A percentile compares a stretch with the other conserved stretches of the same genome.
phyloP scores from a whole-genome alignment of 2,329 filamentous ascomycete species.

The Fusarium sulawesiense region DNA sequence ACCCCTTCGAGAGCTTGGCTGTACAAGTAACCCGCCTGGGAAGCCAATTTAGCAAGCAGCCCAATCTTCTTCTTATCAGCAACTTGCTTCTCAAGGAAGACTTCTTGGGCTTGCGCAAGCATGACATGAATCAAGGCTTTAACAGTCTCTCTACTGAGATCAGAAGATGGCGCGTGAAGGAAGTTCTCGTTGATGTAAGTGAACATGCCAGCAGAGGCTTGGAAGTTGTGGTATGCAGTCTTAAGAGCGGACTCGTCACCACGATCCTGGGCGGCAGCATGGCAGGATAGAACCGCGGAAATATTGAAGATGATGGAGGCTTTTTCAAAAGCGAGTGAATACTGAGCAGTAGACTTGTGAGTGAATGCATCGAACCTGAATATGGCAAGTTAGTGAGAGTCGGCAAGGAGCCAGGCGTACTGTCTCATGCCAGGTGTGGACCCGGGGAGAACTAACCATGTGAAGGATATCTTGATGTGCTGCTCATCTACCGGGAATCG shows the following conservation, averaged over 20 bases:
- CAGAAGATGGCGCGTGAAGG: conserved; percentile 94
- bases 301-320: conserved; percentile 99
- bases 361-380: conserved; percentile 98
- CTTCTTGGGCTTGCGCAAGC: conserved; percentile 95
- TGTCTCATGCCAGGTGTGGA: not conserved
- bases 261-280: conserved; percentile 92
- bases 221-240: conserved; percentile 97
- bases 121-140: conserved; percentile 93
- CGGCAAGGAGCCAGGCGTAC: not conserved
- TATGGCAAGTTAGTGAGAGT: conserved; percentile 9
- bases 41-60: conserved; percentile 90
- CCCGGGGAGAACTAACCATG: conserved; percentile 73
- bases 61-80: conserved; percentile 92
- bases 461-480: conserved; percentile 99
- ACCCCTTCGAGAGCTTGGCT: conserved; percentile 87
- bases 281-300: conserved; percentile 93
- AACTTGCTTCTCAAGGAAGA: conserved; percentile 97
- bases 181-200: conserved; percentile 99
- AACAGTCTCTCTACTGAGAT: conserved; percentile 93
- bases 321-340: conserved; percentile 97
- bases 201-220: conserved; percentile 98
- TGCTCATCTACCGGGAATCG: conserved; percentile 98
- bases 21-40: conserved; percentile 90
- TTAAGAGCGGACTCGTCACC: conserved; percentile 94
- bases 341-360: conserved; percentile 95